phyloP scores from a whole-genome alignment of 1,284 basidiomycete genomes.

The Cryptococcus jaspeensis region DNA sequence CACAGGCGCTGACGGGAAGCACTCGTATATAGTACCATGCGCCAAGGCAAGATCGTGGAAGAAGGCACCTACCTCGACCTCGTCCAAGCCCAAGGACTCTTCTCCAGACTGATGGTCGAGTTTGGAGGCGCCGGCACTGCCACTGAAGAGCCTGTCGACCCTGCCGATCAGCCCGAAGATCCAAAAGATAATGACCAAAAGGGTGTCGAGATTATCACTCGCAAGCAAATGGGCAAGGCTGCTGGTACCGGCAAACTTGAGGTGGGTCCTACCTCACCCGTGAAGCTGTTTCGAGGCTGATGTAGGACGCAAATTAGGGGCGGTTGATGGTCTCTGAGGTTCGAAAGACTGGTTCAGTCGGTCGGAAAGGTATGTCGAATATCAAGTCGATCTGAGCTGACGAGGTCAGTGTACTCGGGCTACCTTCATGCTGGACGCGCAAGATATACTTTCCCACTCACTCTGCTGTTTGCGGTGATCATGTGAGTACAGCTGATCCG shows the following conservation, averaged over 20 bases:
- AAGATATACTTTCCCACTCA: conserved; percentile 59
- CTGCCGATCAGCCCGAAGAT: conserved; percentile 33
- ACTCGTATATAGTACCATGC: conserved; percentile 61
- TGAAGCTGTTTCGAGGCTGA: neutral
- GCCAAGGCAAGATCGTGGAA: conserved; percentile 62
- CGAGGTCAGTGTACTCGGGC: conserved; percentile 63
- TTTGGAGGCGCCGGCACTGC: conserved; percentile 56
- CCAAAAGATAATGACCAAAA: conserved; percentile 11
- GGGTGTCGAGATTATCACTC: conserved; percentile 44
- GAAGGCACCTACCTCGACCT: conserved; percentile 65
- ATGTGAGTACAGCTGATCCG: conserved; percentile 48
- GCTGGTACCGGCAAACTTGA: conserved; percentile 63
- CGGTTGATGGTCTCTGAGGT: conserved; percentile 47
- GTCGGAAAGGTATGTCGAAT: conserved; percentile 54
- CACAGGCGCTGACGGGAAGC: conserved; percentile 1
- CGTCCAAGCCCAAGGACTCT: conserved; percentile 57
- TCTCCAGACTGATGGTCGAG: conserved; percentile 63
- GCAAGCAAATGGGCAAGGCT: conserved; percentile 53
- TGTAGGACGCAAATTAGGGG: conserved; percentile 22
- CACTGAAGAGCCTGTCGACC: neutral
- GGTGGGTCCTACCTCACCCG: conserved; percentile 11
- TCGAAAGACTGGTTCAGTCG: conserved; percentile 65
- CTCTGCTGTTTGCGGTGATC: conserved; percentile 59
- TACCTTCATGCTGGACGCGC: conserved; percentile 68
- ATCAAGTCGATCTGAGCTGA: conserved; percentile 5